Evolutionary conservation across 768 basidiomycete species (phyloP), one percentile per base, ranked within the genome.

Genomic region (Gyrodon lividus): DNA sequence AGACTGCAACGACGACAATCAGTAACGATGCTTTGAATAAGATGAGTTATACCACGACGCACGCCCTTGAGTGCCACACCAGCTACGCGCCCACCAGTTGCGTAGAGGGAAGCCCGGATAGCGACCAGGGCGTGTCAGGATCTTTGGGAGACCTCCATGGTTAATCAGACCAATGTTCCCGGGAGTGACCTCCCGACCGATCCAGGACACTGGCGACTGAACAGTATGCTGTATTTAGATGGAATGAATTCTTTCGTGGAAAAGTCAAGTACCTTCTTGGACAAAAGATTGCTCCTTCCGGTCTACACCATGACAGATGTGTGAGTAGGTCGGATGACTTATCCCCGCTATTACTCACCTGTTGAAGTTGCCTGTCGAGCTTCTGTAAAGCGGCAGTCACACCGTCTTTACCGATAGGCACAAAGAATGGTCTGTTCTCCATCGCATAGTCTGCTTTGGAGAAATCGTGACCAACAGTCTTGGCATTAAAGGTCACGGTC

Each of bases 1-100:
- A 89, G 40, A 91, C 87, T 89, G 40, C 14, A 31, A 48, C 23
- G 28, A 46, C 50, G 7, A 5, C 7, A 33, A 46, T 57, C 38
- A 30, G 45, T 37, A 20, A 45, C n/a, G 5, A 56, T 19, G 34
- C 44, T 34, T 42, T 26, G 28, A 34, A 34, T n/a, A n/a, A 40
- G n/a, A 17, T 16, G 6, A 16, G 43, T 33, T 0, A 38, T 6
- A 10, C 28, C 10, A 5, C 10, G 28, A 74, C 84, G 58, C 63
- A 87, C 87, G 67, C 60, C 87, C 87, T 61, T 77, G 78, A 3
- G 80, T 84, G 16, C 88, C 90, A 47, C 68, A 63, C 80, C 82
- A 92, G n/a, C 73, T 64, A 14, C 90, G 77, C 4, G 89, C 89
- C 87, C 88, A 91, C 89, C 89, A 91, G 55, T 91, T 91, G 3